phyloP scores from a whole-genome alignment of 1,284 basidiomycete species.

The Microbotryum scabiosae region DNA sequence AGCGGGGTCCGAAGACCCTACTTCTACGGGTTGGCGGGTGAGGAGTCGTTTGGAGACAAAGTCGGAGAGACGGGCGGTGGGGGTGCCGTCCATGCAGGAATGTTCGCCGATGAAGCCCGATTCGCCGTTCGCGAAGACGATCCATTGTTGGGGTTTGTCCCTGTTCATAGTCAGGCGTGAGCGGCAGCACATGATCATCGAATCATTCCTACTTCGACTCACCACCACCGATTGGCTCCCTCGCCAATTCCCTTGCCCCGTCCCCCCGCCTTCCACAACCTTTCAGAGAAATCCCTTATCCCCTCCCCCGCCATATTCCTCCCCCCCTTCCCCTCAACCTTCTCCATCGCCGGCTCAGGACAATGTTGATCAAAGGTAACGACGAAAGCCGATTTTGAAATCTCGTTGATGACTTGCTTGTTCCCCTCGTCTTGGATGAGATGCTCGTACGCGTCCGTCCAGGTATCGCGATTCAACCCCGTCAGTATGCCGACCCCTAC shows the following conservation, averaged over 20 bases:
- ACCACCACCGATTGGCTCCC: conserved; percentile 42
- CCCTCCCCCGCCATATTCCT: conserved; percentile 35
- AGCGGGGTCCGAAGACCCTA: conserved; percentile 35
- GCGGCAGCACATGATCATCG: no score
- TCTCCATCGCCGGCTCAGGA: conserved; percentile 27
- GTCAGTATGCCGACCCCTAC: conserved; percentile 69
- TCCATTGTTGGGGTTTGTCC: conserved; percentile 74
- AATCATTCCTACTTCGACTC: no score
- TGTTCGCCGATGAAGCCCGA: conserved; percentile 86
- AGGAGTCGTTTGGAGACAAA: conserved; percentile 59
- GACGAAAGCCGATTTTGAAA: conserved; percentile 73
- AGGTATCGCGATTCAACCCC: conserved; percentile 67
- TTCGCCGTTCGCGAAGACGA: conserved; percentile 66
- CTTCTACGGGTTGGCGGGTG: conserved; percentile 35
- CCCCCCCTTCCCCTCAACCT: no score
- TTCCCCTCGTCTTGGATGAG: conserved; percentile 52
- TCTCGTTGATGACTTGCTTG: conserved; percentile 52
- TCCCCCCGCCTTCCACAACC: conserved; percentile 64
- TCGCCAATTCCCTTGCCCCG: conserved; percentile 37
- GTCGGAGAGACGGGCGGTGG: conserved; percentile 60
- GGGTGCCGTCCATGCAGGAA: conserved; percentile 75
- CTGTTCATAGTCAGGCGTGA: no score
- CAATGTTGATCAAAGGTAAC: conserved; percentile 63
- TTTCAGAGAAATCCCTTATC: conserved; percentile 54
- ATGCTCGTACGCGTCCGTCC: conserved; percentile 60